Conservation (phyloP, 2,329 filamentous ascomycete species). For the Penicillium sp. region DNA sequence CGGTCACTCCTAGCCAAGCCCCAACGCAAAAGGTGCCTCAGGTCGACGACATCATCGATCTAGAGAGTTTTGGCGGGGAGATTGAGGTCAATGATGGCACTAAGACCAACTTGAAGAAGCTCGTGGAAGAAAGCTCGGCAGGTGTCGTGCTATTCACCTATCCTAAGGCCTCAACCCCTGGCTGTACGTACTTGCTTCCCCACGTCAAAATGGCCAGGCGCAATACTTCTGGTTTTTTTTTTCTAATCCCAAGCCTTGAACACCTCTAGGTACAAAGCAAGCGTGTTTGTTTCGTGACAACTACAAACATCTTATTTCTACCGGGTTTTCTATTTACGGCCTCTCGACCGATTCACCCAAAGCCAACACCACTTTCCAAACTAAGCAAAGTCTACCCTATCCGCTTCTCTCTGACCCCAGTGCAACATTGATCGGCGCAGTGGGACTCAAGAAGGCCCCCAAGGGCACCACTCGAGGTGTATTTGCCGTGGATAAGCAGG, state of each 20-base stretch:
- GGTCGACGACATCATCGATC: slow-evolving; percentile 53
- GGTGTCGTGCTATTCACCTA: slow-evolving; percentile 95
- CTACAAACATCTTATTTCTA: slow-evolving; percentile 71
- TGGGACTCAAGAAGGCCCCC: slow-evolving; percentile 84
- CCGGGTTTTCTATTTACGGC: slow-evolving; percentile 83
- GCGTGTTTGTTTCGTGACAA: slow-evolving; percentile 90
- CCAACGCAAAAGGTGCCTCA: slow-evolving; percentile 22
- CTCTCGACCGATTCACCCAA: slow-evolving; percentile 85
- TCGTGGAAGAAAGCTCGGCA: slow-evolving; percentile 78
- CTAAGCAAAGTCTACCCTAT: slow-evolving; percentile 87
- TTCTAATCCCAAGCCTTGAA: not conserved
- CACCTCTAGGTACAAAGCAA: slow-evolving; percentile 76
- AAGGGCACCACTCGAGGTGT: slow-evolving; percentile 83
- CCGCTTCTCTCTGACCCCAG: slow-evolving; percentile 79
- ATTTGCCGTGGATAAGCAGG: slow-evolving; percentile 78
- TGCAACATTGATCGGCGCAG: slow-evolving; percentile 73
- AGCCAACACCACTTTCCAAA: slow-evolving; percentile 88
- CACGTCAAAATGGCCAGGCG: not conserved
- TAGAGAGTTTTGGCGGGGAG: slow-evolving; percentile 63
- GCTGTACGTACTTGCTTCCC: slow-evolving; percentile 67
- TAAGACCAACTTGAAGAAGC: slow-evolving; percentile 74
- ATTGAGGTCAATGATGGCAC: slow-evolving; percentile 82
- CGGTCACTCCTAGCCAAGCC: slow-evolving; percentile 19
- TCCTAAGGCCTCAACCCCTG: slow-evolving; percentile 88
- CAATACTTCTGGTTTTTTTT: not conserved